Evolutionary conservation across 768 basidiomycete genomes (phyloP).

Genomic region (Stropharia rugosoannulata): DNA sequence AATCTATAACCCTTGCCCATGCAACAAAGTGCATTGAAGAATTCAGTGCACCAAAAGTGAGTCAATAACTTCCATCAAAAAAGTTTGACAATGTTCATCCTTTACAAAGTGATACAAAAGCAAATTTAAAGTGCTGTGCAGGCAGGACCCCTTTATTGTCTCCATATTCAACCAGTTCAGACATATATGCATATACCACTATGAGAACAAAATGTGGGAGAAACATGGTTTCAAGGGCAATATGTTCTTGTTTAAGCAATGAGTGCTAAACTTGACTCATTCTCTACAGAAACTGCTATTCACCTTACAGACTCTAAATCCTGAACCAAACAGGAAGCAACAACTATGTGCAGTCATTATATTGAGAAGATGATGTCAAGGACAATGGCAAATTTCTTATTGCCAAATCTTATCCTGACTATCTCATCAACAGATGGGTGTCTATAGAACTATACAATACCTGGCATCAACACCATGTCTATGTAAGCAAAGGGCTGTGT

Average conservation of each 20-base stretch:
- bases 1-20: too few relatives aligned
- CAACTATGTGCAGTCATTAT: constrained; percentile 72
- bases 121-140: constrained; percentile 79
- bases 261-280: constrained; percentile 24
- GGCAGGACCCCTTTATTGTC: constrained; percentile 75
- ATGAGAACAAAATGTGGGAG: constrained; percentile 74
- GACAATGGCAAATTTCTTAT: constrained; percentile 65
- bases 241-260: constrained; percentile 90
- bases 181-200: constrained; percentile 81
- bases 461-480: constrained; percentile 41
- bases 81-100: too few relatives aligned
- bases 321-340: constrained; percentile 80
- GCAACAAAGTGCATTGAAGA: too few relatives aligned
- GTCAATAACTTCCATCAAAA: too few relatives aligned
- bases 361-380: constrained; percentile 76
- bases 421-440: constrained; percentile 49
- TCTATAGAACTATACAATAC: constrained; percentile 41
- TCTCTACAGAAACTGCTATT: constrained; percentile 63
- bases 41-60: too few relatives aligned
- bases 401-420: constrained; percentile 73
- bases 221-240: constrained; percentile 85
- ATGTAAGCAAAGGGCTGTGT: constrained; percentile 54
- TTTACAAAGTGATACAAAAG: constrained; percentile 66
- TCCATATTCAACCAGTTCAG: constrained; percentile 87
- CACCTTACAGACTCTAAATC: constrained; percentile 83